Evolutionary conservation across 208 protist species (phyloP).

Genomic region (Trypanosoma boissoni): DNA sequence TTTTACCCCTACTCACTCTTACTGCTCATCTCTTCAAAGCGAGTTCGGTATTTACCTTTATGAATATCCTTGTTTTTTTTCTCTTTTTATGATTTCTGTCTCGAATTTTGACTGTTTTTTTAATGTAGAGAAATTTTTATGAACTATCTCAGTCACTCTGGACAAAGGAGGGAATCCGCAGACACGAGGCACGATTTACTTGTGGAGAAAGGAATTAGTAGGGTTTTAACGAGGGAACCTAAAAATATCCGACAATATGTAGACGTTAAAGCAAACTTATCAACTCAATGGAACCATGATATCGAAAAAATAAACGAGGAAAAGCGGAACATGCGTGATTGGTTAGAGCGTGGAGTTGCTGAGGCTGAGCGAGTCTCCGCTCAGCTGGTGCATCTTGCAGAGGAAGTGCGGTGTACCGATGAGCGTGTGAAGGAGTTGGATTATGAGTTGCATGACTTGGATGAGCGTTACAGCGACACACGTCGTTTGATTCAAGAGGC

Average conservation of each 20-base stretch:
- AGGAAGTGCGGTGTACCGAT: conserved; percentile 11
- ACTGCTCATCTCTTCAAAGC: neutral
- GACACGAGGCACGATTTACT: conserved; percentile 1
- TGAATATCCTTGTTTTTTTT: neutral
- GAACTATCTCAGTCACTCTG: neutral
- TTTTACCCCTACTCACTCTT: neutral
- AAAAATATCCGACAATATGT: neutral
- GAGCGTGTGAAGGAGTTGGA: conserved; percentile 1
- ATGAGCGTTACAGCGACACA: conserved; percentile 4
- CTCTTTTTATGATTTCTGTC: neutral
- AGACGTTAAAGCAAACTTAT: neutral
- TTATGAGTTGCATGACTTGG: conserved; percentile 2
- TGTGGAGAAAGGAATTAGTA: conserved; percentile 1
- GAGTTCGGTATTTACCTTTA: neutral
- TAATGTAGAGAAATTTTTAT: conserved; percentile 9
- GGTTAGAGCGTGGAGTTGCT: conserved; percentile 22
- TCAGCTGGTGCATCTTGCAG: conserved; percentile 4
- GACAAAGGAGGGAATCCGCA: neutral
- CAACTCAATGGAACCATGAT: neutral
- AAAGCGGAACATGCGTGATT: conserved; percentile 18
- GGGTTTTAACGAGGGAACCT: neutral
- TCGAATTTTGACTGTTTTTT: neutral
- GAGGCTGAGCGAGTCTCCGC: conserved; percentile 24
- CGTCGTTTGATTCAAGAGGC: conserved; percentile 6
- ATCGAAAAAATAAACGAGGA: conserved; percentile 21